Evolutionary conservation across 2,329 filamentous ascomycete species (phyloP), one percentile per base, ranked within the genome.

Genomic region (Metarhizium album): DNA sequence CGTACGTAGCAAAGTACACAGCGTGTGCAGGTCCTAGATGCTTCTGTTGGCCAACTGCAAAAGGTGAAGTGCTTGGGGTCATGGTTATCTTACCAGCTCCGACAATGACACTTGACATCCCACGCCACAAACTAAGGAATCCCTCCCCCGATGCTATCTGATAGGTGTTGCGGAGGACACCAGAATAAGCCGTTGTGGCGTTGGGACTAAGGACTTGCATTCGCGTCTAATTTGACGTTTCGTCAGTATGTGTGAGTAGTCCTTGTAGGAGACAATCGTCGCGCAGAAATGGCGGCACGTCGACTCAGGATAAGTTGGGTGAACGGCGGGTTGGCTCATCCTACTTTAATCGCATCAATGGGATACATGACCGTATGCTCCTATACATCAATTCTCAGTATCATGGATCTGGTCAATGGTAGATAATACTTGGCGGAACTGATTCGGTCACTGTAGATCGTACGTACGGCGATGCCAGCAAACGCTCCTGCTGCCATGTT

Each of bases 311-410:
- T 13, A 35, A 18, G 9, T 20, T 23, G 29, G 3, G 35, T 14
- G 11, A 11, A 16, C 23, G 20, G n/a, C 14, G 22, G 29, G 40
- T 7, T 29, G 47, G 46, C 31, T 23, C 4, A 42, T 51, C 67
- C 58, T 59, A 96, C 93, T 86, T 98, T 98, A 66, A 98, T 86
- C 59, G 95, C 82, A 73, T 98, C 93, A 65, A 98, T 87, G 20
- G 93, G 93, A 67, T 98, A 98, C 93, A 98, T 97, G 62, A 95
- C 90, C 53, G 91, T 94, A 70, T 97, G 91, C 74, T 97, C 91
- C 90, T 96, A 59, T 48, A 54, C 22, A 24, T 24, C 60, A 57
- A 58, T 54, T 54, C 46, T 53, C 46, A 45, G 31, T 18, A 29
- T 23, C 51, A 31, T 46, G n/a, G 16, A 37, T 18, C 50, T 22